phyloP scores from a whole-genome alignment of 140 eudicot genomes.

The Senecio squalidus region DNA sequence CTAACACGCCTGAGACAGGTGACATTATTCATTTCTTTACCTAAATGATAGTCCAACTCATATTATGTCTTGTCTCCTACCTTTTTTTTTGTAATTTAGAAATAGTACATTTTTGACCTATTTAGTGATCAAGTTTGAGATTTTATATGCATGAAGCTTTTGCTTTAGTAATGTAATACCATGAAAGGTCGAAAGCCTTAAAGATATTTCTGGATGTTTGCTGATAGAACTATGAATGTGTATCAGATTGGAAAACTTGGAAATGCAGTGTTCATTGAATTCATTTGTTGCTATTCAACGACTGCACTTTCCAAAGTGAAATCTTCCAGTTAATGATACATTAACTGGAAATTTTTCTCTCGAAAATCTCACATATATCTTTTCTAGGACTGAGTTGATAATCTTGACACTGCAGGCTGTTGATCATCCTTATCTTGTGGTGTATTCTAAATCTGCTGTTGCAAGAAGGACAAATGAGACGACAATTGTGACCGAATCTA shows the following conservation, averaged over 20 bases:
- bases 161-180: not conserved
- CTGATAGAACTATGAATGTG: not conserved
- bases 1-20: slow-evolving; percentile 93
- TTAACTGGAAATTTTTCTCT: not conserved
- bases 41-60: not conserved
- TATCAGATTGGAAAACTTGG: not conserved
- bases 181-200: not conserved
- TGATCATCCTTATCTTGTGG: slow-evolving; percentile 96
- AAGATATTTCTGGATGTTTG: not conserved
- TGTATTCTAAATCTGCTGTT: slow-evolving; percentile 60
- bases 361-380: too few relatives aligned
- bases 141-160: not conserved
- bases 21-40: not conserved
- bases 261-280: not conserved
- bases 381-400: too few relatives aligned
- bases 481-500: slow-evolving; percentile 15
- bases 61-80: not conserved
- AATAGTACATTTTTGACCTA: not conserved
- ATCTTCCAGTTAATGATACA: not conserved
- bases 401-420: slow-evolving; percentile 55
- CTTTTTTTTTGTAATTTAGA: not conserved
- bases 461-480: slow-evolving; percentile 28
- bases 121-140: not conserved
- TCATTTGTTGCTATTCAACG: not conserved
- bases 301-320: not conserved